Evolutionary conservation across 176 grass and related monocot species (phyloP), one percentile per base, ranked within the genome.

Genomic region (Oryza australiensis): DNA sequence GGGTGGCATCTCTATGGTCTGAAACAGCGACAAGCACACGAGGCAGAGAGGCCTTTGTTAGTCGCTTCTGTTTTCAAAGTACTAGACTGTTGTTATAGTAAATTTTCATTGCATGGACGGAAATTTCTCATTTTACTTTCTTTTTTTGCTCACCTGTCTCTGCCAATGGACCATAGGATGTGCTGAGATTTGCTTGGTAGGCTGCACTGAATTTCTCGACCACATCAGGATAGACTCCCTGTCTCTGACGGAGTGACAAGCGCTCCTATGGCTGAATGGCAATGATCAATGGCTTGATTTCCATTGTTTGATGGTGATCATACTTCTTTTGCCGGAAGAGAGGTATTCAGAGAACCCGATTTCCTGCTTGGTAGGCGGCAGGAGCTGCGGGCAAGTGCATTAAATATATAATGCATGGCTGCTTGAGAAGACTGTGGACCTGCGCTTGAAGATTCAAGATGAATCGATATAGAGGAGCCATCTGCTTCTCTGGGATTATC

Each of bases 181-280:
- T 90, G 93, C 62, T 87, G 90, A 0, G 86, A 98, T 32, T 93
- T 98, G 88, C 86, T 98, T 12, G 92, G 87, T 14, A 88, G 90
- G 5, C 29, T 98, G 81, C 95, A 98, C 62, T 98, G 95, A 90
- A 90, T 98, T 62, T 84, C 88, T 45, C 95, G 94, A 81, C 74
- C 87, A 76, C 87, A 80, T 5, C 64, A 20, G 7, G 78, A 81
- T 60, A 84, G 9, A 22, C 70, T 13, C 32, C 20, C 90, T 49
- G 33, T n/a, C 9, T 45, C 8, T 20, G 77, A 40, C 8, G 2
- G 1, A 40, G 3, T 46, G 13, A 80, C 10, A 84, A 26, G 70
- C 46, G 77, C 46, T 81, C 72, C 45, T 33, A 66, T 82, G 78
- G 53, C 60, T 72, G 60, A 82, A 35, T 71, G 34, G n/a, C 78